Percentiles rank a stretch among this genome's conserved stretches.
Conservation (phyloP, 129 eudicot species). For the Lactuca sativa region DNA sequence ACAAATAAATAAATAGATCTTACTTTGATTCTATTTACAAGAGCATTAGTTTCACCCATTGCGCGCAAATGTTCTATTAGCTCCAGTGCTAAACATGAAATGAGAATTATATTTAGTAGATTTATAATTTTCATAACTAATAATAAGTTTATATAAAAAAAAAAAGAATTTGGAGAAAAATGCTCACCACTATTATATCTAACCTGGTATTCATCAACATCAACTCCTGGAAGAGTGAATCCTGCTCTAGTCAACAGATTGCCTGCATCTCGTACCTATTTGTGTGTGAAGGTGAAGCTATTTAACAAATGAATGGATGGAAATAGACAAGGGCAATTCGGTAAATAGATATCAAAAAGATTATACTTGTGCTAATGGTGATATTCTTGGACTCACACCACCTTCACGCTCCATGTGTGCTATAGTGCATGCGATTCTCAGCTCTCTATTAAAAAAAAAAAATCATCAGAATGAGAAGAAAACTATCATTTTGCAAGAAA, state of each 20-base stretch:
- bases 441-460: slow-evolving; percentile 53
- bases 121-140: slow-evolving; percentile 5
- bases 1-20: slow-evolving; percentile 2
- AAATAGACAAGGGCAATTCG: background rate
- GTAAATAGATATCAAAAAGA: slow-evolving; percentile 19
- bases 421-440: slow-evolving; percentile 91
- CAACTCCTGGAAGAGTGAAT: slow-evolving; percentile 95
- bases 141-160: background rate
- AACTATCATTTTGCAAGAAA: background rate
- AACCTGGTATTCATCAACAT: slow-evolving; percentile 92
- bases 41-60: slow-evolving; percentile 98
- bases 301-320: no score
- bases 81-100: slow-evolving; percentile 70
- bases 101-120: slow-evolving; percentile 3
- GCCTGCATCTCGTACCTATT: slow-evolving; percentile 97
- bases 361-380: slow-evolving; percentile 94
- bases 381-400: slow-evolving; percentile 90
- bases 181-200: slow-evolving; percentile 83
- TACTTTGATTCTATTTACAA: slow-evolving; percentile 73
- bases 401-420: slow-evolving; percentile 99
- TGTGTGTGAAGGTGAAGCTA: no score
- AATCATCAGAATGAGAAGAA: slow-evolving; percentile 6
- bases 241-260: slow-evolving; percentile 97
- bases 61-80: slow-evolving; percentile 90
- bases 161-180: slow-evolving; percentile 14